Percentiles rank a stretch among this genome's conserved stretches.
Conservation (phyloP, 805 yeast genomes). For the Hanseniaspora pseudoguilliermondii region DNA sequence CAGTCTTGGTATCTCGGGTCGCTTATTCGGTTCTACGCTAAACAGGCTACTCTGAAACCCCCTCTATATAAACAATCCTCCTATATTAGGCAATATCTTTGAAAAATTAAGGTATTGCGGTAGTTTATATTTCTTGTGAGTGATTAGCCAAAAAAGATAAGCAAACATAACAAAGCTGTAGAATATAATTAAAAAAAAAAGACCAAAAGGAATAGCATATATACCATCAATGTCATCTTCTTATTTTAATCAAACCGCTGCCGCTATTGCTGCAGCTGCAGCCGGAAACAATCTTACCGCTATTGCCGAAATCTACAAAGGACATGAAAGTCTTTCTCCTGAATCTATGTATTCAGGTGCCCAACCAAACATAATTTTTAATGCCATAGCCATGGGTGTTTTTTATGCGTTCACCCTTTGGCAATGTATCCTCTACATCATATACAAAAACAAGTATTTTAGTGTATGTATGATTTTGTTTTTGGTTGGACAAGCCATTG, state of each 20-base stretch:
- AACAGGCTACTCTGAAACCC: too few species aligned
- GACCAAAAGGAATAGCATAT: not conserved
- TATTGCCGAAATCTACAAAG: slow-evolving; percentile 6
- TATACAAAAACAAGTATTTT: slow-evolving; percentile 53
- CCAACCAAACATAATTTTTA: slow-evolving; percentile 45
- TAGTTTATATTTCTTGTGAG: too few species aligned
- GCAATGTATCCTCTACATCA: slow-evolving; percentile 34
- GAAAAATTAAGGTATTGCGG: too few species aligned
- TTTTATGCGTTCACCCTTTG: slow-evolving; percentile 36
- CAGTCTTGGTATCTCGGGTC: too few species aligned
- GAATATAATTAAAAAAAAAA: not conserved
- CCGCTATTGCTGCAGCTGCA: slow-evolving; percentile 1
- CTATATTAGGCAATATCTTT: too few species aligned
- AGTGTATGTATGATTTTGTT: not conserved
- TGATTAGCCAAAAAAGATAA: too few species aligned
- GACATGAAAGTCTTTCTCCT: slow-evolving; percentile 21
- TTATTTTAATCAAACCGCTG: slow-evolving; percentile 2
- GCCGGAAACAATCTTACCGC: not conserved
- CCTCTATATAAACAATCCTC: too few species aligned
- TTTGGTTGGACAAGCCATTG: slow-evolving; percentile 44
- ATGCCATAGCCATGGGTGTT: slow-evolving; percentile 41
- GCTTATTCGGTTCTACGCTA: too few species aligned
- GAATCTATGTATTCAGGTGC: slow-evolving; percentile 23
- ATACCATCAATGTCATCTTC: not conserved
- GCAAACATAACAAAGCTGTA: too few species aligned